A percentile compares a stretch with the other conserved stretches of the same genome.
Conservation (phyloP, 2,329 filamentous ascomycete genomes). For the Amesomyces nigricolor region DNA sequence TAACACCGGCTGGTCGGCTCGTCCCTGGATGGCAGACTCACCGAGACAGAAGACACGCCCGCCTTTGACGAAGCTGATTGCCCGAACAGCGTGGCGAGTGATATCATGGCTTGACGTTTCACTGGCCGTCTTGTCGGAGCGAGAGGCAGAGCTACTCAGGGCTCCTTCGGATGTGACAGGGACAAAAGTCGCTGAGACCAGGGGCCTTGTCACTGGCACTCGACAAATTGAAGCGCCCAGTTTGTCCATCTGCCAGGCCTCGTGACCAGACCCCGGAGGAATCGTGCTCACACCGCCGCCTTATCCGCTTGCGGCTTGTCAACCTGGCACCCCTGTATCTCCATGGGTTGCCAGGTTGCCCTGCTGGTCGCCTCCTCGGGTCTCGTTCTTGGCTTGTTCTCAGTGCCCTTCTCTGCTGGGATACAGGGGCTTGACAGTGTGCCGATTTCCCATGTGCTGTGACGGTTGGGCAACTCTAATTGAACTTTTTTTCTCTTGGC, state of each 20-base stretch:
- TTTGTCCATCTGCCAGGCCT: conserved; percentile 16
- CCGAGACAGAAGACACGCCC: neutral
- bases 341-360: neutral
- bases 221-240: conserved; percentile 19
- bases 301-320: conserved; percentile 1
- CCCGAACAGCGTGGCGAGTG: conserved; percentile 14
- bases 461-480: conserved; percentile 19
- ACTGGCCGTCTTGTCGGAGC: conserved; percentile 5
- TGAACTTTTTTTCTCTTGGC: conserved; percentile 15
- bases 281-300: conserved; percentile 23
- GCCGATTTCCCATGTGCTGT: conserved; percentile 15
- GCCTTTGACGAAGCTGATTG: conserved; percentile 14
- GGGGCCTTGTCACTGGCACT: conserved; percentile 1
- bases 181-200: conserved; percentile 1
- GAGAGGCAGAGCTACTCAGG: neutral
- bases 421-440: conserved; percentile 18
- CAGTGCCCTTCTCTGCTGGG: conserved; percentile 3
- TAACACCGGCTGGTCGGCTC: conserved; percentile 11
- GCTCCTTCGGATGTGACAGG: conserved; percentile 16
- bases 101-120: conserved; percentile 20
- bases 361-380: conserved; percentile 3
- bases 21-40: conserved; percentile 11
- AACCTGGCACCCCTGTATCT: neutral
- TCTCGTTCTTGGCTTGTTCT: conserved; percentile 10
- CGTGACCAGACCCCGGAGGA: conserved; percentile 19